phyloP scores from a whole-genome alignment of 352 stramenopile species.

The Peronosclerospora sorghi region DNA sequence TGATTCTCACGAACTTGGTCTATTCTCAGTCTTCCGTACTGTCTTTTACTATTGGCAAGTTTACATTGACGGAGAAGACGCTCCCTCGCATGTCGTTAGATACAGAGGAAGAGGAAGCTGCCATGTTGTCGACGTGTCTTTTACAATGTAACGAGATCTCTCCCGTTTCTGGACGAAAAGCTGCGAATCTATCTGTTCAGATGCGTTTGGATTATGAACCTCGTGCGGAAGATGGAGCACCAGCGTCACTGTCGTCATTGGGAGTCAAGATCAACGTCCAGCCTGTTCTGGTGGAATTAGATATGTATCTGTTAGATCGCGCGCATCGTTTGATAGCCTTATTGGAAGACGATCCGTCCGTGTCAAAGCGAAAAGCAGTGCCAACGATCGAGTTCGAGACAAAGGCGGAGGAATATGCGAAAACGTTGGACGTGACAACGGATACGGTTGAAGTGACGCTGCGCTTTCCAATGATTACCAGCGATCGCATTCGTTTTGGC shows the following conservation, averaged over 20 bases:
- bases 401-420: conserved; percentile 21
- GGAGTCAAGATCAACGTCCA: conserved; percentile 60
- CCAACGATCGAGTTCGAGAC: background rate
- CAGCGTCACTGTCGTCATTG: conserved; percentile 27
- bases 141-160: conserved; percentile 54
- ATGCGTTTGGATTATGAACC: conserved; percentile 49
- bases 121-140: conserved; percentile 48
- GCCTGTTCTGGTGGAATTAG: conserved; percentile 70
- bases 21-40: conserved; percentile 47
- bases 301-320: conserved; percentile 81
- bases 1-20: conserved; percentile 48
- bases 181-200: conserved; percentile 54
- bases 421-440: conserved; percentile 57
- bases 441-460: conserved; percentile 64
- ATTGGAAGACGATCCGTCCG: conserved; percentile 38
- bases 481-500: conserved; percentile 75
- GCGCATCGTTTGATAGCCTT: conserved; percentile 60
- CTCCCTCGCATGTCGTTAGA: conserved; percentile 70
- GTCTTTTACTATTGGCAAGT: conserved; percentile 43
- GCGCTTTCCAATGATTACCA: conserved; percentile 77
- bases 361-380: conserved; percentile 7
- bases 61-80: conserved; percentile 64
- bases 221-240: conserved; percentile 11
- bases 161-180: conserved; percentile 40
- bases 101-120: conserved; percentile 40